Percentiles rank a stretch among this genome's conserved stretches.
These are phyloP conservation scores for Leishmania mexicana DNA, from an alignment of 208 protist species.

Conservation along the genomic window DNA sequence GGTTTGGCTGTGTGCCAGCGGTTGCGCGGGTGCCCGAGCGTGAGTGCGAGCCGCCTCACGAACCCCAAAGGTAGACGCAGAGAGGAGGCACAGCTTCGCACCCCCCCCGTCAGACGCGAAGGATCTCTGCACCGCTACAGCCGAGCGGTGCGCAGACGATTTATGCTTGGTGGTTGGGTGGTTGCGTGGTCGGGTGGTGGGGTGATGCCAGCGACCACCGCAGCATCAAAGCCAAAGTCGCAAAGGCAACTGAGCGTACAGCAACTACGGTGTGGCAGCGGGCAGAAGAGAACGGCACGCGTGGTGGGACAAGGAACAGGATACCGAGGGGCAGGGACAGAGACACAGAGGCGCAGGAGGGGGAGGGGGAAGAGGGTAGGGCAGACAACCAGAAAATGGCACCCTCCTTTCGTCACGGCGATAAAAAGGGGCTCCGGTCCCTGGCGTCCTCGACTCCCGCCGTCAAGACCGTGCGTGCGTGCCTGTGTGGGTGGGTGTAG, in stretches of 20 bases:
- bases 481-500: background rate
- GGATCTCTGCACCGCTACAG: no score
- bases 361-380: background rate
- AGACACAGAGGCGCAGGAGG: no score
- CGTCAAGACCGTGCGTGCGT: background rate
- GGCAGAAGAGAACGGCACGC: no score
- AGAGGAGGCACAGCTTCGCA: background rate
- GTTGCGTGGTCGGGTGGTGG: no score
- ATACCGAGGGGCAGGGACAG: background rate
- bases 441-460: background rate
- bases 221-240: no score
- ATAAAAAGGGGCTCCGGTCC: background rate
- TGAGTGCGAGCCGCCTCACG: background rate
- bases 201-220: no score
- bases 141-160: no score
- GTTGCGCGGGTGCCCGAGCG: background rate
- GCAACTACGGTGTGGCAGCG: no score
- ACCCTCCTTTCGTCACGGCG: background rate
- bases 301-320: no score
- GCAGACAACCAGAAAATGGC: background rate
- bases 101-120: background rate
- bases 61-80: background rate
- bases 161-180: no score
- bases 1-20: background rate
- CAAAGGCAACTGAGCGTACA: no score